phyloP scores from a whole-genome alignment of 495 filamentous ascomycete species.

The Letharia lupina region DNA sequence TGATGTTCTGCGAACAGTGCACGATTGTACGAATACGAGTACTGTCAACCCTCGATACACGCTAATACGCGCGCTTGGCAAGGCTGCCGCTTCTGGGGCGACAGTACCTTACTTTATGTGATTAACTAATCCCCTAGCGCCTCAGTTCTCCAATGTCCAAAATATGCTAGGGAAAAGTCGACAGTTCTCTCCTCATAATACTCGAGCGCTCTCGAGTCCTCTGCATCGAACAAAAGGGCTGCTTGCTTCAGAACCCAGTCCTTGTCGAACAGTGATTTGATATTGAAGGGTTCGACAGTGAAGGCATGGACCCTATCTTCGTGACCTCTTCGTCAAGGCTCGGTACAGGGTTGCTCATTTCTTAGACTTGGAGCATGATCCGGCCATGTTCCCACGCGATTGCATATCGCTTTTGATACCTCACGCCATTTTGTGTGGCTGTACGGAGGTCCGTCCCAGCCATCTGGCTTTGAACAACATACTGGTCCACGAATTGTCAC shows the following conservation, averaged over 20 bases:
- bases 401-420: constrained; percentile 3
- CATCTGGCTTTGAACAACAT: constrained; percentile 2
- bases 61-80: no score
- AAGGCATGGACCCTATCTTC: constrained; percentile 3
- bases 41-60: no score
- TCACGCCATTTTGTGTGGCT: neutral
- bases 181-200: constrained; percentile 7
- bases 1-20: no score
- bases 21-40: no score
- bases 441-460: constrained; percentile 2
- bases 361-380: constrained; percentile 9
- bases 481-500: constrained; percentile 1
- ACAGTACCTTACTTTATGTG: no score
- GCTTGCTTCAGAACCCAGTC: constrained; percentile 8
- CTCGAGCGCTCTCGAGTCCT: neutral
- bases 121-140: neutral
- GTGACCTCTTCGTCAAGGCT: constrained; percentile 1
- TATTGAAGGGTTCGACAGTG: constrained; percentile 8
- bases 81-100: no score
- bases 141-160: constrained; percentile 13
- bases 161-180: constrained; percentile 8
- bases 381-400: constrained; percentile 5
- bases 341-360: neutral
- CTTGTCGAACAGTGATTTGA: neutral
- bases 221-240: neutral